These are phyloP conservation scores for Starmerella bacillaris DNA, from an alignment of 805 yeast genomes.

Conservation along the genomic window DNA sequence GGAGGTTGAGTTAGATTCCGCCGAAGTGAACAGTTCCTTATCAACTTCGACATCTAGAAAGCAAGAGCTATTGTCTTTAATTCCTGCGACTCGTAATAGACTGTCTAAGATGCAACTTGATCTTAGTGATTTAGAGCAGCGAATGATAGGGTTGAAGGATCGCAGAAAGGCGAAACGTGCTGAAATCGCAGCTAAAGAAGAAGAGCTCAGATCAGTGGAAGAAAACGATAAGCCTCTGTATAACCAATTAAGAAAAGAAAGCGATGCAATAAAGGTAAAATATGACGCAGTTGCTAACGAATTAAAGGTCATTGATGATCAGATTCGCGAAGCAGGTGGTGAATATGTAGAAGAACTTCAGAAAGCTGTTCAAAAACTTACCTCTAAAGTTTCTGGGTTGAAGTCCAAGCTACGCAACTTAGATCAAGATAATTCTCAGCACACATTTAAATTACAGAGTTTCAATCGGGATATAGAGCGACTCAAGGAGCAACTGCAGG, in stretches of 20 bases:
- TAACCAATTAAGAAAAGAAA: constrained; percentile 24
- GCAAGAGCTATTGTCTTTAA: constrained; percentile 30
- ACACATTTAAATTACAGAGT: too few relatives aligned
- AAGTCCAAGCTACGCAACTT: constrained; percentile 32
- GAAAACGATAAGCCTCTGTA: not conserved
- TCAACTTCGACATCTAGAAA: constrained; percentile 40
- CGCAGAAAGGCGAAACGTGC: constrained; percentile 40
- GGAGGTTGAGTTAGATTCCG: constrained; percentile 8
- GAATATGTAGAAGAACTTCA: constrained; percentile 46
- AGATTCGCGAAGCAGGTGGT: constrained; percentile 85
- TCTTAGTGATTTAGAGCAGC: constrained; percentile 30
- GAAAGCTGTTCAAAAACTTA: constrained; percentile 26
- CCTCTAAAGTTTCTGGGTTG: constrained; percentile 49
- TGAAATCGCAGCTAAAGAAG: constrained; percentile 52
- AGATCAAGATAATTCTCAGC: too few relatives aligned
- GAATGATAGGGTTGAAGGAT: constrained; percentile 3
- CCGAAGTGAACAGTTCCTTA: constrained; percentile 4
- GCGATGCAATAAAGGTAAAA: constrained; percentile 31
- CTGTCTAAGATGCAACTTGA: constrained; percentile 40
- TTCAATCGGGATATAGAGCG: too few relatives aligned
- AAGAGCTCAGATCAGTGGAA: not conserved
- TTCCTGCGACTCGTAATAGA: constrained; percentile 43
- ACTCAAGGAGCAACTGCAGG: too few relatives aligned
- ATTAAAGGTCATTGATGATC: constrained; percentile 47
- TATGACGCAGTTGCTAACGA: constrained; percentile 38